These are phyloP conservation scores for Moesziomyces globuligerus DNA, from an alignment of 1,284 basidiomycete genomes.

Conservation along the genomic window DNA sequence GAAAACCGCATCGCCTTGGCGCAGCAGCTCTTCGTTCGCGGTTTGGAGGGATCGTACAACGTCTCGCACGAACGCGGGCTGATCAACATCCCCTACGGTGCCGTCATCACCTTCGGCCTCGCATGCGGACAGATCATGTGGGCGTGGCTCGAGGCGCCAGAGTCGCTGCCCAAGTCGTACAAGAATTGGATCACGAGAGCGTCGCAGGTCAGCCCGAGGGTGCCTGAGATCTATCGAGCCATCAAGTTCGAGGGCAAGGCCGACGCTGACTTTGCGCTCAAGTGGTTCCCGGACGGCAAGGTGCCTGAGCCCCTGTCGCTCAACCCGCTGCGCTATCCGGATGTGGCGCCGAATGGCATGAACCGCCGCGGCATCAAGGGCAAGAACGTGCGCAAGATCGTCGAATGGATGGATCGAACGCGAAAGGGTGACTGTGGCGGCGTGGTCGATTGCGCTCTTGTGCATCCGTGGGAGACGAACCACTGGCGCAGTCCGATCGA, in stretches of 20 bases:
- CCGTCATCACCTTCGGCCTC: slow-evolving; percentile 82
- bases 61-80: slow-evolving; percentile 74
- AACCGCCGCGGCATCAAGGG: slow-evolving; percentile 58
- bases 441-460: slow-evolving; percentile 66
- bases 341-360: slow-evolving; percentile 45
- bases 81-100: slow-evolving; percentile 81
- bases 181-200: slow-evolving; percentile 63
- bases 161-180: slow-evolving; percentile 56
- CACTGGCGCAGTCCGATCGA: slow-evolving; percentile 77
- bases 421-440: slow-evolving; percentile 37
- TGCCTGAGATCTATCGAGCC: slow-evolving; percentile 26
- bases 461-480: slow-evolving; percentile 82
- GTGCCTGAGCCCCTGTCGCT: slow-evolving; percentile 56
- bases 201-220: slow-evolving; percentile 47
- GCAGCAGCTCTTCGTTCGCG: slow-evolving; percentile 87
- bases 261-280: slow-evolving; percentile 31
- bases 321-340: slow-evolving; percentile 49
- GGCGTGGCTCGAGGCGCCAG: slow-evolving; percentile 74
- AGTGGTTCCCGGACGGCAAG: slow-evolving; percentile 56
- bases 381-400: slow-evolving; percentile 50
- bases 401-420: slow-evolving; percentile 54
- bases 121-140: slow-evolving; percentile 85
- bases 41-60: slow-evolving; percentile 85
- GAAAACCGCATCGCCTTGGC: slow-evolving; percentile 79
- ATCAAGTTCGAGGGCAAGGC: slow-evolving; percentile 24